Evolutionary conservation across 805 yeast genomes (phyloP).

Genomic region (Barnettozyma sucrosica): DNA sequence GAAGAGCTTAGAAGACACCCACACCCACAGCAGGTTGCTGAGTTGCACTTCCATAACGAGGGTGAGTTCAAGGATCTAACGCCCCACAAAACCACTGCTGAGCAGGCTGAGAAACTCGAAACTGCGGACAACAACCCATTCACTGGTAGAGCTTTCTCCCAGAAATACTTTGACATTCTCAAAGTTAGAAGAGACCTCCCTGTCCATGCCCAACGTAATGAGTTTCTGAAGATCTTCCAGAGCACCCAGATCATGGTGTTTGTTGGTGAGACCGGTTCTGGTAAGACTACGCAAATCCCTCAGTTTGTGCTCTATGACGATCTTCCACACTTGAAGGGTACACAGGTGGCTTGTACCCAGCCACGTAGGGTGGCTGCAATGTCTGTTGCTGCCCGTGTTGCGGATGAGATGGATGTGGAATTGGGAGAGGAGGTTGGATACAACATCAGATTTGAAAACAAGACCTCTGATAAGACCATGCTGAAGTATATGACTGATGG

Average conservation of each 20-base stretch:
- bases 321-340: slow-evolving; percentile 78
- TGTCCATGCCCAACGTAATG: slow-evolving; percentile 88
- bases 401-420: slow-evolving; percentile 92
- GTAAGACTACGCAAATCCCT: slow-evolving; percentile 97
- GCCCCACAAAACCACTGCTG: slow-evolving; percentile 63
- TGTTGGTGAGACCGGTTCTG: slow-evolving; percentile 99
- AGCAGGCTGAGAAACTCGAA: slow-evolving; percentile 55
- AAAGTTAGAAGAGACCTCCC: slow-evolving; percentile 81
- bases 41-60: slow-evolving; percentile 50
- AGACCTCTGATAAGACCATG: slow-evolving; percentile 71
- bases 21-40: slow-evolving; percentile 30
- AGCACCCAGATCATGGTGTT: slow-evolving; percentile 91
- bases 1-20: slow-evolving; percentile 45
- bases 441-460: slow-evolving; percentile 89
- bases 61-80: slow-evolving; percentile 54
- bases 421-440: slow-evolving; percentile 96
- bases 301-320: slow-evolving; percentile 90
- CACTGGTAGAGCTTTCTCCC: slow-evolving; percentile 57
- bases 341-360: slow-evolving; percentile 90
- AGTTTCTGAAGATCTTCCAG: slow-evolving; percentile 80
- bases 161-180: slow-evolving; percentile 72
- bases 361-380: slow-evolving; percentile 99
- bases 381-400: slow-evolving; percentile 97
- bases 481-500: slow-evolving; percentile 98
- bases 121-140: slow-evolving; percentile 66